Percentiles rank a stretch among this genome's conserved stretches.
Evolutionary conservation across 352 stramenopile species (phyloP).

Genomic region (Phytopythium cucurbitacearum): DNA sequence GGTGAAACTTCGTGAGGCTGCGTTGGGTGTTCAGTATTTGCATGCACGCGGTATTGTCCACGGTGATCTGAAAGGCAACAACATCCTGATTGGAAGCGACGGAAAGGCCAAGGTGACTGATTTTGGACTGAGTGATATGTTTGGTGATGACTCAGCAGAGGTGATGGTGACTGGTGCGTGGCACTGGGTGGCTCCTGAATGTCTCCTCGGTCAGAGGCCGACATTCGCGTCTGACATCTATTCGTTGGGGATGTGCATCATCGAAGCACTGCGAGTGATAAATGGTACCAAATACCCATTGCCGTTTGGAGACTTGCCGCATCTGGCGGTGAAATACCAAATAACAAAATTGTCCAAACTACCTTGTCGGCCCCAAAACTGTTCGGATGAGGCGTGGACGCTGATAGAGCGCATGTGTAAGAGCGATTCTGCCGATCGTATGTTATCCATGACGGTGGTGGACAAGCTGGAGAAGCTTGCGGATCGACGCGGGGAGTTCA

Average conservation of each 20-base stretch:
- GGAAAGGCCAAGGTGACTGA: constrained; percentile 8
- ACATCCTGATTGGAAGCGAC: constrained; percentile 3
- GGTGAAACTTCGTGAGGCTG: constrained; percentile 17
- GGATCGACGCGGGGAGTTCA: too few relatives aligned
- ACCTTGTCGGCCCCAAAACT: not conserved
- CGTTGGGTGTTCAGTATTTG: constrained; percentile 50
- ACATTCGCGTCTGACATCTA: constrained; percentile 18
- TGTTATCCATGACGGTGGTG: too few relatives aligned
- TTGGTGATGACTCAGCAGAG: not conserved
- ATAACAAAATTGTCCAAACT: not conserved
- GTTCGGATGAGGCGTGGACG: constrained; percentile 3
- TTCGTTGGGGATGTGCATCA: constrained; percentile 15
- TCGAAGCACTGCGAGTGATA: not conserved
- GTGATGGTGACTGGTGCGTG: constrained; percentile 3
- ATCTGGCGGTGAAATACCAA: constrained; percentile 1
- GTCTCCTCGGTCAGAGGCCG: constrained; percentile 1
- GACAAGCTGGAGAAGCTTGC: too few relatives aligned
- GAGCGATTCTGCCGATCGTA: too few relatives aligned
- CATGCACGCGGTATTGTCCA: constrained; percentile 40
- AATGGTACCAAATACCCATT: too few relatives aligned
- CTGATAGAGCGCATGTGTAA: constrained; percentile 12
- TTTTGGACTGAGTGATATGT: constrained; percentile 7
- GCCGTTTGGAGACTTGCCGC: too few relatives aligned
- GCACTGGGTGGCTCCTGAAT: constrained; percentile 14
- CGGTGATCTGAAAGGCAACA: constrained; percentile 46